These are phyloP conservation scores for Kondoa malvinella DNA, from an alignment of 768 basidiomycete genomes.

Conservation along the genomic window DNA sequence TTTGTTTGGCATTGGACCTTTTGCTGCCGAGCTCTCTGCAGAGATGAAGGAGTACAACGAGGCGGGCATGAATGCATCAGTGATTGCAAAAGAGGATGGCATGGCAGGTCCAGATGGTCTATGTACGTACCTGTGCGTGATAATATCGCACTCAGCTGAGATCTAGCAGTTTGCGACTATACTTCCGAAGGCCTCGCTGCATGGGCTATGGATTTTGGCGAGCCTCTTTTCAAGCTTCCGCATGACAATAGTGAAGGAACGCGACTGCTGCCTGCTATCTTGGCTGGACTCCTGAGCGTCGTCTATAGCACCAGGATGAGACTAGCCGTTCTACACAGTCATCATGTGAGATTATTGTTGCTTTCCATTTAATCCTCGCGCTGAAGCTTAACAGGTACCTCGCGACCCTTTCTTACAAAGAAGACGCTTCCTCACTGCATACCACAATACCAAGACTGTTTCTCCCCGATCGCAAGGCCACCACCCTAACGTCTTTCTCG, in stretches of 20 bases:
- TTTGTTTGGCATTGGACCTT: constrained; percentile 18
- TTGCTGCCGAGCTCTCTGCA: not conserved
- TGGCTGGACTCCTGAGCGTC: constrained; percentile 15
- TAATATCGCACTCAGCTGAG: not conserved
- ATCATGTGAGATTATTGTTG: constrained; percentile 9
- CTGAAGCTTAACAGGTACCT: constrained; percentile 1
- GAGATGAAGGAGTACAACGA: not conserved
- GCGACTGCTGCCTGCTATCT: constrained; percentile 4
- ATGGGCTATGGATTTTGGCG: constrained; percentile 15
- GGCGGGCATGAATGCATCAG: not conserved
- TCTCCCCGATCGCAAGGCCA: not conserved
- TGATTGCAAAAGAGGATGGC: not conserved
- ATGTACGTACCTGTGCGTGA: constrained; percentile 3
- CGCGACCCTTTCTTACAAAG: constrained; percentile 15
- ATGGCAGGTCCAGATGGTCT: constrained; percentile 10
- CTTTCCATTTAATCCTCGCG: not conserved
- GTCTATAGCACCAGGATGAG: constrained; percentile 10
- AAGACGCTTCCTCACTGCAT: constrained; percentile 5
- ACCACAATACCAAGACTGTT: not conserved
- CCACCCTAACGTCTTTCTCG: constrained; percentile 6
- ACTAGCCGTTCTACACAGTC: constrained; percentile 9
- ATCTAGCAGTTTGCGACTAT: constrained; percentile 14
- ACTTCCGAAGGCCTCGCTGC: constrained; percentile 10
- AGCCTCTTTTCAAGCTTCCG: not conserved
- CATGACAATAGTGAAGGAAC: constrained; percentile 9